These are phyloP conservation scores for Irpex lacteus DNA, from an alignment of 1,284 basidiomycete species.

Conservation along the genomic window DNA sequence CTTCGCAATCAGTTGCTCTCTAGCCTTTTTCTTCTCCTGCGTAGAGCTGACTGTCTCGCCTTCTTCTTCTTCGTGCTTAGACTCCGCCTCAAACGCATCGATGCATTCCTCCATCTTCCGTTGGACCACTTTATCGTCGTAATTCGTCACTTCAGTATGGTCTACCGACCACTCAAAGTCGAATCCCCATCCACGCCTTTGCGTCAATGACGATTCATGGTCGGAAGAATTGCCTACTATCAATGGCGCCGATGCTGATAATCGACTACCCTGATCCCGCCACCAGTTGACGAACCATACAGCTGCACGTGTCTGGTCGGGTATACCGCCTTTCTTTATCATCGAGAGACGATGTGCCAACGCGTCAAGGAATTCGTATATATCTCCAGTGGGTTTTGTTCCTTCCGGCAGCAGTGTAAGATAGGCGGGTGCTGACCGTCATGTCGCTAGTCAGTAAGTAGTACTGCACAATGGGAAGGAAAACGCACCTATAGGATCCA, in stretches of 20 bases:
- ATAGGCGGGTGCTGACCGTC: constrained; percentile 62
- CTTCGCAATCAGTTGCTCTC: constrained; percentile 48
- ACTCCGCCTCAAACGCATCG: constrained; percentile 44
- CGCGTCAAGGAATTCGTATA: constrained; percentile 62
- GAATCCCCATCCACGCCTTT: constrained; percentile 70
- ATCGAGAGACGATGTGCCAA: constrained; percentile 81
- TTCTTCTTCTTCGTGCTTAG: constrained; percentile 45
- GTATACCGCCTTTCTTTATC: constrained; percentile 71
- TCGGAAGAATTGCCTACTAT: constrained; percentile 18
- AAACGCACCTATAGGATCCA: constrained; percentile 66
- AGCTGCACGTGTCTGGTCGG: constrained; percentile 69
- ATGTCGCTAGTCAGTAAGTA: constrained; percentile 4
- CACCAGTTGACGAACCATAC: constrained; percentile 85
- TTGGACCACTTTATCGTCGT: constrained; percentile 44
- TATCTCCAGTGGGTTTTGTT: constrained; percentile 54
- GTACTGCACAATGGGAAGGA: neutral
- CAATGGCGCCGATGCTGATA: constrained; percentile 38
- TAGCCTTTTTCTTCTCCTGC: constrained; percentile 63
- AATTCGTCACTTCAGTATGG: constrained; percentile 27
- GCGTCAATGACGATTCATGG: constrained; percentile 9
- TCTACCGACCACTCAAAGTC: constrained; percentile 68
- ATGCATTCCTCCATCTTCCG: constrained; percentile 70
- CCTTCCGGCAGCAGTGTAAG: constrained; percentile 55
- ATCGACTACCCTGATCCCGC: constrained; percentile 66
- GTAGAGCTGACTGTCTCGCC: constrained; percentile 64